Conservation (phyloP, 495 filamentous ascomycete genomes). For the Staphylotrichum tortipilum region DNA sequence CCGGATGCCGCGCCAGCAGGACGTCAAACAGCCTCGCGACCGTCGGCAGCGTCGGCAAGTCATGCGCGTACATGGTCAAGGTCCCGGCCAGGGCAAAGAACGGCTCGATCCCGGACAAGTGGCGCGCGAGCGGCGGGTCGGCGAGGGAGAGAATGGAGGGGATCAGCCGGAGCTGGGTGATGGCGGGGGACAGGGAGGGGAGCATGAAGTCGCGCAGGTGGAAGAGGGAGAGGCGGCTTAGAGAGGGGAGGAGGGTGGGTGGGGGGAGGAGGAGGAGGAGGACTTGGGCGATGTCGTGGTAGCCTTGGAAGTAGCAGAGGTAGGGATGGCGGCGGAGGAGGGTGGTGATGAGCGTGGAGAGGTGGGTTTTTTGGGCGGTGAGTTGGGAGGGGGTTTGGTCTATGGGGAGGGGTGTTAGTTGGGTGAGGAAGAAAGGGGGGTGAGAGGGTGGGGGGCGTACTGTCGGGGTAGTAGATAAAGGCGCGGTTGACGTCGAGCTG, state of each 20-base stretch:
- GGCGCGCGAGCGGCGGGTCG: conserved; percentile 58
- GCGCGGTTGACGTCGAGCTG: conserved; percentile 85
- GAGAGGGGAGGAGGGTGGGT: conserved; percentile 41
- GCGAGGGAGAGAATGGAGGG: conserved; percentile 65
- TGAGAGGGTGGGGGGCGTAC: conserved; percentile 38
- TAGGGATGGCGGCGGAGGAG: conserved; percentile 73
- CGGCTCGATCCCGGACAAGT: conserved; percentile 68
- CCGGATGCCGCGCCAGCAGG: conserved; percentile 73
- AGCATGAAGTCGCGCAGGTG: conserved; percentile 98
- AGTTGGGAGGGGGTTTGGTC: conserved; percentile 50
- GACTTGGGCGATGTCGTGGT: conserved; percentile 98
- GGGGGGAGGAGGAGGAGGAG: conserved; percentile 69
- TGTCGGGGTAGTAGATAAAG: conserved; percentile 92
- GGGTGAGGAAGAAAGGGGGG: neutral
- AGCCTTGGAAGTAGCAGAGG: conserved; percentile 95
- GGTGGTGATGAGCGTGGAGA: conserved; percentile 66
- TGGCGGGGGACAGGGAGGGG: conserved; percentile 69
- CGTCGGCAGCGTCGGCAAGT: conserved; percentile 80
- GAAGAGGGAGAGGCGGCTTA: conserved; percentile 73
- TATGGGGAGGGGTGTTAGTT: conserved; percentile 12
- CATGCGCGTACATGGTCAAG: conserved; percentile 90
- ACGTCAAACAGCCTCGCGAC: conserved; percentile 90
- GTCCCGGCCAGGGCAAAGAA: conserved; percentile 90
- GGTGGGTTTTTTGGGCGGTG: conserved; percentile 55
- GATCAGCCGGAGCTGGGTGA: conserved; percentile 75